Conservation (phyloP, 805 yeast species). For the Myxozyma neotropica region DNA sequence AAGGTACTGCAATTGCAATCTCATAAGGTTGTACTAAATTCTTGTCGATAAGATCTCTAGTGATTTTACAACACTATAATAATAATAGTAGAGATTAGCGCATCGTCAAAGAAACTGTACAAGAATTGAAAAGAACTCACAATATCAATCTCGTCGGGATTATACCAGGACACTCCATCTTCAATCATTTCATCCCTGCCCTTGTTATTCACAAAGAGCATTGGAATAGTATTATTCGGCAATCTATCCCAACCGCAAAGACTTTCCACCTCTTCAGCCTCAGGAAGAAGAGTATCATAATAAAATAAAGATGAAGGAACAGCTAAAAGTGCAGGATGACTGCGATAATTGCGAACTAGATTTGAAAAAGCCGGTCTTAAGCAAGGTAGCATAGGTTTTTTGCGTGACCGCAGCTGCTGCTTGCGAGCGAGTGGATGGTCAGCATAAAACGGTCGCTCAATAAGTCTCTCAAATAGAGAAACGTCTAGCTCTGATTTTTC, state of each 20-base stretch:
- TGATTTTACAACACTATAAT: constrained; percentile 9
- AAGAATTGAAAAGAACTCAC: not conserved
- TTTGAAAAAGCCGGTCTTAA: constrained; percentile 28
- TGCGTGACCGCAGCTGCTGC: not conserved
- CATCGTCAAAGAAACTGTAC: no score
- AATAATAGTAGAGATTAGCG: not conserved
- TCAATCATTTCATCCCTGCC: constrained; percentile 31
- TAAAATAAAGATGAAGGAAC: constrained; percentile 32
- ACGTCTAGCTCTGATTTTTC: constrained; percentile 24
- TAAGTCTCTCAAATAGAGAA: constrained; percentile 28
- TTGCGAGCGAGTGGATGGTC: constrained; percentile 28
- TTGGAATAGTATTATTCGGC: constrained; percentile 24
- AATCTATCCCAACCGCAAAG: constrained; percentile 24
- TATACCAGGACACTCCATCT: constrained; percentile 33
- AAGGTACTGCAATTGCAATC: constrained; percentile 31
- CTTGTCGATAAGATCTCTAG: constrained; percentile 7
- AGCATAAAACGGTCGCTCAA: constrained; percentile 21
- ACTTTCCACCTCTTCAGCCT: constrained; percentile 18
- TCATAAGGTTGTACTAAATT: constrained; percentile 15
- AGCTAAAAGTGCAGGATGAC: constrained; percentile 31
- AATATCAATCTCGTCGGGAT: constrained; percentile 14
- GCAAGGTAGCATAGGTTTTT: constrained; percentile 7
- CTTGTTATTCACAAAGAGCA: constrained; percentile 24
- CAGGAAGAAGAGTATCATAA: constrained; percentile 27
- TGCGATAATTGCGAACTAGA: constrained; percentile 29